Evolutionary conservation across 495 filamentous ascomycete genomes (phyloP), one percentile per base, ranked within the genome.

Genomic region (Recurvomyces mirabilis): DNA sequence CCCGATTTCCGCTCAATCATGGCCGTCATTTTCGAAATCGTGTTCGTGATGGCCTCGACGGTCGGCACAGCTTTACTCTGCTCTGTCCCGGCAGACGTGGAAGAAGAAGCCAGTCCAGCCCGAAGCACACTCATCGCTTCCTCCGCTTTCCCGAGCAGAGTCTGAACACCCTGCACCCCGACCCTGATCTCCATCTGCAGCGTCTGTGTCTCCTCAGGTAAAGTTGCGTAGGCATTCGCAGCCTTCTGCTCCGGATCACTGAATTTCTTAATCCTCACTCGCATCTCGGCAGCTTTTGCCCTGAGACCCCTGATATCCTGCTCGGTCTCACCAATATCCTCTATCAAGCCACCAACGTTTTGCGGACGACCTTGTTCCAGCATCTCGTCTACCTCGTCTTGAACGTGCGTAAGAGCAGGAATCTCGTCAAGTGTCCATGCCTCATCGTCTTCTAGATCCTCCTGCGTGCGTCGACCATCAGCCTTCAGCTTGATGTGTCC

Each of bases 1-100:
- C 77, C 79, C 59, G 81, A 86, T 57, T 79, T 82, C 62, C 79
- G 79, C 66, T 94, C 84, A 0, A 81, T 80, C 84, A 95, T 93
- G 47, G 65, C 75, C 40, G 87, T 96, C 76, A 99, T 84, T 43
- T 91, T 94, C 40, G 68, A 67, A 49, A 99, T 93, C 5, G 93
- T 96, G 38, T 81, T 82, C 32, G 84, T 76, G 15, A 96, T 86
- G 6, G 86, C 85, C 51, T 95, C 93, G 1, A 94, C 81, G 0
- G 89, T 95, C 2, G 91, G 93, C 60, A 1, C 30, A 6, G n/a
- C 39, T 40, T 10, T 41, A 34, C 2, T 48, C 35, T 26, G 46
- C 64, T 15, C 65, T 63, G 5, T 63, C 60, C 31, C 62, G 65
- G 28, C 68, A 63, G 12, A 54, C n/a, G 65, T 57, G 18, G 62